Percentiles rank a stretch among this genome's conserved stretches.
Conservation (phyloP, 75 land plant species). For the Selaginella moellendorffii region DNA sequence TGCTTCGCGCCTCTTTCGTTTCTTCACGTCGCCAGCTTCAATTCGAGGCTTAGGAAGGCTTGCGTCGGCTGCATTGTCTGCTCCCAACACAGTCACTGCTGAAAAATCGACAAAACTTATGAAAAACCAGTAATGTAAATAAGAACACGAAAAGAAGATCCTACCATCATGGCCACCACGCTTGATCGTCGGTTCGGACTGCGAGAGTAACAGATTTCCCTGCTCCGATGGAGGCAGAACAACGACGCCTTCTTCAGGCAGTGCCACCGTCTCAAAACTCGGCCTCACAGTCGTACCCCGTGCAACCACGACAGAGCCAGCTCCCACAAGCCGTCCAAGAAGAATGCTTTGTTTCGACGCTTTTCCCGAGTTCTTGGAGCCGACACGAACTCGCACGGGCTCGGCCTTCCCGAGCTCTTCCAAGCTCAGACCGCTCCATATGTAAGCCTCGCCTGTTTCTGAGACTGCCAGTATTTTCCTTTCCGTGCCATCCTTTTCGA, state of each 20-base stretch:
- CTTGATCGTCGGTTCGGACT: slow-evolving; percentile 14
- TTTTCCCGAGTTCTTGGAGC: not conserved
- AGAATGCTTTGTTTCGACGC: not conserved
- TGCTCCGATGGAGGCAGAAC: slow-evolving; percentile 21
- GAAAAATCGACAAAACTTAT: slow-evolving; percentile 13
- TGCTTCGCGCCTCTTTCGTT: slow-evolving; percentile 16
- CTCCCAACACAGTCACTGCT: slow-evolving; percentile 45
- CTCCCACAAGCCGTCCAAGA: not conserved
- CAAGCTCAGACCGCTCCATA: slow-evolving; percentile 46
- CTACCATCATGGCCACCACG: slow-evolving; percentile 11
- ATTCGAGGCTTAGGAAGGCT: slow-evolving; percentile 38
- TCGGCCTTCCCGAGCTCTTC: slow-evolving; percentile 40
- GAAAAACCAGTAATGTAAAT: not conserved
- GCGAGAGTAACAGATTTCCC: slow-evolving; percentile 40
- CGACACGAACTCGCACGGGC: slow-evolving; percentile 41
- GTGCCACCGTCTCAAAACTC: slow-evolving; percentile 41
- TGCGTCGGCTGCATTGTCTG: slow-evolving; percentile 84
- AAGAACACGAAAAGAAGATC: slow-evolving; percentile 16
- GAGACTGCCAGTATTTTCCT: slow-evolving; percentile 57
- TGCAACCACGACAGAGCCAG: slow-evolving; percentile 37
- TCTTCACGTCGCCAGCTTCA: slow-evolving; percentile 28
- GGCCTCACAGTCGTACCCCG: slow-evolving; percentile 65
- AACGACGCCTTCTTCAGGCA: slow-evolving; percentile 35
- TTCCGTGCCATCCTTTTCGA: slow-evolving; percentile 13
- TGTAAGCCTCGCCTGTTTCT: slow-evolving; percentile 66